Evolutionary conservation across 2,329 filamentous ascomycete species (phyloP).

Genomic region (Pyrenochaeta sp.): DNA sequence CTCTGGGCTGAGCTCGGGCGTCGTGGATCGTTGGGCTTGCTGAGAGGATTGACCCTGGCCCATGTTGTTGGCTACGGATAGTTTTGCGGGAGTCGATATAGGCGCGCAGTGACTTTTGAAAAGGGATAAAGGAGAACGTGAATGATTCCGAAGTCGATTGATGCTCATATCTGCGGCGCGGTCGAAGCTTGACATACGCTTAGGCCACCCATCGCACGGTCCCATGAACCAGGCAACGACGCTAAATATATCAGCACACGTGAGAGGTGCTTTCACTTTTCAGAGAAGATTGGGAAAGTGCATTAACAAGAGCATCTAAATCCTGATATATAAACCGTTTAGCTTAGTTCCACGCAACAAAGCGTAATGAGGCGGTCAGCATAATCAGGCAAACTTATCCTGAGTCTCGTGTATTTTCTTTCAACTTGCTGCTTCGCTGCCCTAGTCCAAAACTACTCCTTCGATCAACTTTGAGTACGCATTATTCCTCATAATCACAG

Average conservation of each 20-base stretch:
- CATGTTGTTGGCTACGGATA: conserved; percentile 19
- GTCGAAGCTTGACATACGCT: background rate
- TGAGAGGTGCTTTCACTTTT: background rate
- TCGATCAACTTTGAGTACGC: too few species aligned
- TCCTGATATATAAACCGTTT: too few species aligned
- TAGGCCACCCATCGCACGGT: conserved; percentile 5
- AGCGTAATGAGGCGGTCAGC: too few species aligned
- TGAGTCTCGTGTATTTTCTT: too few species aligned
- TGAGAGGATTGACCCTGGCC: conserved; percentile 37
- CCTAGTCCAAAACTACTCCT: too few species aligned
- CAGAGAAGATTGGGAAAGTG: background rate
- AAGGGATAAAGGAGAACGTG: background rate
- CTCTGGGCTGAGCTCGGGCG: conserved; percentile 31
- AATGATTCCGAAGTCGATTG: background rate
- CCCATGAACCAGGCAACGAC: conserved; percentile 8
- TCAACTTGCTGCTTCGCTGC: too few species aligned
- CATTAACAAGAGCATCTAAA: too few species aligned
- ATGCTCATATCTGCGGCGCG: background rate
- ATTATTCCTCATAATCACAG: too few species aligned
- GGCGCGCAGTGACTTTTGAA: background rate
- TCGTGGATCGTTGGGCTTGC: conserved; percentile 8
- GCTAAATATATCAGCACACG: background rate
- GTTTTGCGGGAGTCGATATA: background rate
- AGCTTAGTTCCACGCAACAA: too few species aligned
- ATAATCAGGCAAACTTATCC: too few species aligned